Evolutionary conservation across 1,284 basidiomycete species (phyloP), one percentile per base, ranked within the genome.

Genomic region (Irpex rosettiformis): DNA sequence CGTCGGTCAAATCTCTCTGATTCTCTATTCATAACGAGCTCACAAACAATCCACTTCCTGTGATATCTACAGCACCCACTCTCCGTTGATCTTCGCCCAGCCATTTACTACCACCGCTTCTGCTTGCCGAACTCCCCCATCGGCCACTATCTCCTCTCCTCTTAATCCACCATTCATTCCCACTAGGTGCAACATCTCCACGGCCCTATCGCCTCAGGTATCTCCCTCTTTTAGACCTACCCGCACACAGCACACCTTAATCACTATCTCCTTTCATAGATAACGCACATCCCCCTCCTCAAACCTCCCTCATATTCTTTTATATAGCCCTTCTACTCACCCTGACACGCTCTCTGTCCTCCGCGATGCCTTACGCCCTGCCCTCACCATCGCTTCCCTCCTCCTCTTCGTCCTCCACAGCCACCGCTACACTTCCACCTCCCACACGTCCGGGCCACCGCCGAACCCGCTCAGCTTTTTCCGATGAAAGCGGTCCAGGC

Each of bases 401-500:
- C 54, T 52, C 61, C 52, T 62, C 62, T 29, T 51, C 56, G 28
- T 57, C 64, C 22, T 56, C 60, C 11, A 48, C 59, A 48, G 61
- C 65, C 40, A 43, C 60, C 43, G 60, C 43, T 58, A 66, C 58
- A 48, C 49, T 61, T 53, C n/a, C 58, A 52, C 51, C 59, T 11
- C 60, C 53, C 40, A 24, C 54, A 11, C 60, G 59, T 40, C 62
- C 58, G 21, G 33, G 33, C 24, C 70, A 70, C 64, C 65, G 70
- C 56, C 69, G 70, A 62, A 65, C 70, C 33, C 71, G 71, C 63
- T 72, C 73, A 49, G 64, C 69, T 40, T 81, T 78, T 70, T 76
- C 75, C 45, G 74, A 77, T 51, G 80, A 82, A 63, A 72, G 69
- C 42, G 78, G 79, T 27, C 73, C 76, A 10, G 82, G 82, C 63